Conservation (phyloP, 495 filamentous ascomycete species). For the Evansstolkia leycettana region DNA sequence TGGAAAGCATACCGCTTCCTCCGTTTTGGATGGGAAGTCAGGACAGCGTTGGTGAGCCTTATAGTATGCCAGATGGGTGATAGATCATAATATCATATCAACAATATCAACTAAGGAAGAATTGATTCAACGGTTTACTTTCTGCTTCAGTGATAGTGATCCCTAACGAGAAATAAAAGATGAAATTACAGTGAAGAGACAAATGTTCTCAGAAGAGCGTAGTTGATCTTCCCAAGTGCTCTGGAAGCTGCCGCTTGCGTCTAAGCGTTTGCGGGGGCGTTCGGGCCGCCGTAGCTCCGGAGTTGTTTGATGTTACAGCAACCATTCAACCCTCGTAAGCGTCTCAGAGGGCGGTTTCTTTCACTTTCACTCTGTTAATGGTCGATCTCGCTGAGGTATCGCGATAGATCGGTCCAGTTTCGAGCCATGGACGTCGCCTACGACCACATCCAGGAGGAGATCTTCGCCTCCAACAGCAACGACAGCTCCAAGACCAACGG, state of each 20-base stretch:
- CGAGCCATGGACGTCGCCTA: slow-evolving; percentile 82
- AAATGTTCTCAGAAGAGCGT: no score
- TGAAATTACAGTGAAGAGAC: no score
- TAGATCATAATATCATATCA: slow-evolving; percentile 6
- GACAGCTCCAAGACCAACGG: slow-evolving; percentile 33
- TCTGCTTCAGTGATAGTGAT: no score
- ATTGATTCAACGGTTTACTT: no score
- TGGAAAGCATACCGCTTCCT: slow-evolving; percentile 34
- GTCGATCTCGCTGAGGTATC: neutral
- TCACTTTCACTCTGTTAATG: slow-evolving; percentile 1
- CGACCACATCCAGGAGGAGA: slow-evolving; percentile 89
- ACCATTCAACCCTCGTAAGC: neutral
- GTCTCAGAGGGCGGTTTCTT: slow-evolving; percentile 2
- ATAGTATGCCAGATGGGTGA: slow-evolving; percentile 16
- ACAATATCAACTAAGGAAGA: no score
- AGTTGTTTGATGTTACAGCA: no score
- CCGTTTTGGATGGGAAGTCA: slow-evolving; percentile 29
- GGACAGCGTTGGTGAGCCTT: slow-evolving; percentile 33
- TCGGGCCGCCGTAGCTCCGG: slow-evolving; percentile 16
- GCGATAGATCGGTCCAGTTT: no score
- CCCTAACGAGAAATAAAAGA: neutral
- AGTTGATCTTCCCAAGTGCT: no score
- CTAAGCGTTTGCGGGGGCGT: neutral
- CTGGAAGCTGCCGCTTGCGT: no score
- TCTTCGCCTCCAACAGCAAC: slow-evolving; percentile 46